Conservation (phyloP, 2,329 filamentous ascomycete species). For the Teratosphaeria destructans region DNA sequence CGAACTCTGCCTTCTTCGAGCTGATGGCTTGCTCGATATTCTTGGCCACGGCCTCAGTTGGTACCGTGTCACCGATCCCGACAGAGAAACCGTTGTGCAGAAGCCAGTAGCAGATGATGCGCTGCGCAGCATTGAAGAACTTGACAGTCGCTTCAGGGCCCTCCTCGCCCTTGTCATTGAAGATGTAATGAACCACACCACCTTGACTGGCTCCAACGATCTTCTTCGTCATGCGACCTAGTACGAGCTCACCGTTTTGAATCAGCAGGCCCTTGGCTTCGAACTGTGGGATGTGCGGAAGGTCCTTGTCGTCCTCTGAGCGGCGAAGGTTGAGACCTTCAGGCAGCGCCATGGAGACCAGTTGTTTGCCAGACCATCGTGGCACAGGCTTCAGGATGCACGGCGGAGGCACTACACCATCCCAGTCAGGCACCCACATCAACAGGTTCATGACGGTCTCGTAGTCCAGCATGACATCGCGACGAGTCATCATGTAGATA, state of each 20-base stretch:
- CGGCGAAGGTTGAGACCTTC: conserved; percentile 68
- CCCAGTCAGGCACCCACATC: conserved; percentile 96
- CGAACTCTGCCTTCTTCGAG: conserved; percentile 71
- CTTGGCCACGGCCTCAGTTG: conserved; percentile 71
- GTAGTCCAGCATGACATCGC: conserved; percentile 82
- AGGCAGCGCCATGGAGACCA: conserved; percentile 87
- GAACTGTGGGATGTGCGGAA: conserved; percentile 16
- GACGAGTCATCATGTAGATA: conserved; percentile 90
- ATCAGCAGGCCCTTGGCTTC: conserved; percentile 57
- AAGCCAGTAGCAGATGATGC: conserved; percentile 94
- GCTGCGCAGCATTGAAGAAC: conserved; percentile 92
- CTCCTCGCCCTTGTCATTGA: conserved; percentile 81
- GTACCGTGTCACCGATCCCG: conserved; percentile 95
- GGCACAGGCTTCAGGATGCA: conserved; percentile 89
- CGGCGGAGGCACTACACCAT: conserved; percentile 83
- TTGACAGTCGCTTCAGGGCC: conserved; percentile 57
- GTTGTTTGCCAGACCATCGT: conserved; percentile 96
- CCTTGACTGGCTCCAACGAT: conserved; percentile 79
- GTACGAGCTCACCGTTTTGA: conserved; percentile 79
- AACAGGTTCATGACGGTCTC: conserved; percentile 93
- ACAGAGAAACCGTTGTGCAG: conserved; percentile 95
- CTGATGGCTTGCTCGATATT: conserved; percentile 76
- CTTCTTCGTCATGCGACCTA: conserved; percentile 87
- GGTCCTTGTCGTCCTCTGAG: conserved; percentile 15
- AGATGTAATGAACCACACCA: conserved; percentile 91